Base-by-base conservation (phyloP, 768 basidiomycete genomes). In the Mycena belliarum region DNA sequence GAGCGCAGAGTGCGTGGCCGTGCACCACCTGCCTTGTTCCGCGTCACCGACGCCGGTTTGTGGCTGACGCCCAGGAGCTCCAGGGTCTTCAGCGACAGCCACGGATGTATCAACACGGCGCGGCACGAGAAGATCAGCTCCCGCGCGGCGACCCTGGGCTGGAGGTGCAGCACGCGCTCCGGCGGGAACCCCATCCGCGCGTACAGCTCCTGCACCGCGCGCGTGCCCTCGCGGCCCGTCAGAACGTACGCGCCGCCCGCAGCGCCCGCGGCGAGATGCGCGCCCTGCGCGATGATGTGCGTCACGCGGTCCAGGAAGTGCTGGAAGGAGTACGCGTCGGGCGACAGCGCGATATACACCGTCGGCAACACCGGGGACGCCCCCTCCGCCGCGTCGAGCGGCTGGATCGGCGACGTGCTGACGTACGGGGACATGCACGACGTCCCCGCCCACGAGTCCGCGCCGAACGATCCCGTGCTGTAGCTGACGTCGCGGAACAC, bases 301-400 rank as follows among this genome's bases (percentile, higher is more conserved):
- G 61, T 59, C 1, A 59, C 57, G 3, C 61, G 54, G 54, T 63
- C 61, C 25, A 63, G 61, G 29, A 47, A 43, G 41, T 63, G 61
- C 32, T 63, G 61, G 51, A 63, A 63, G 26, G 61, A 59, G n/a
- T 25, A 55, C 1, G 57, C 35, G 20, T 63, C 61, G 15, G 61
- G 61, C 9, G 61, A 59, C 1, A 45, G 15, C 0, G 57, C 61
- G 52, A 63, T 41, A 12, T 42, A 23, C 15, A 35, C 50, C 11
- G 29, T 49, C 6, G 56, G 57, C 14, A 59, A 33, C n/a, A n/a
- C n/a, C n/a, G 7, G 4, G n/a, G 3, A 32, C 1, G 1, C 14
- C 24, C 2, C 7, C 9, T n/a, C 4, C n/a, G 24, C 14, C 32
- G 33, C 24, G 29, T 16, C n/a, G n/a, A 55, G 18, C 1, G 61